Evolutionary conservation across 2,329 filamentous ascomycete genomes (phyloP), one percentile per base, ranked within the genome.

Genomic region (Fusarium compactum): DNA sequence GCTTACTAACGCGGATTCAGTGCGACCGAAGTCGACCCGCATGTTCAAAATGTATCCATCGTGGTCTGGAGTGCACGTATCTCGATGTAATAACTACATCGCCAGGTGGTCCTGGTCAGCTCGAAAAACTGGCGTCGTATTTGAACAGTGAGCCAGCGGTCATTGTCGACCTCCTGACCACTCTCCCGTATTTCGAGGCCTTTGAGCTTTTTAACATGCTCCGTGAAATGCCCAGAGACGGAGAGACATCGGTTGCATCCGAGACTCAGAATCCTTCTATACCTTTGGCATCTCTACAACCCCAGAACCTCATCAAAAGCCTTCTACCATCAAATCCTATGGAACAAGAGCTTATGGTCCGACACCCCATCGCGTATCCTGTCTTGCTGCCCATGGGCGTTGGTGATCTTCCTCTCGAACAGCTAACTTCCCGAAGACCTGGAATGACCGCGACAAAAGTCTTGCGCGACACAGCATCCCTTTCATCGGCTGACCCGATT

Each of bases 31-130:
- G 8, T 8, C 52, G 52, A 12, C 41, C 41, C 2, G 12, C 2
- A 0, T 55, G 52, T 15, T n/a, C 12, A 2, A 55, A 11, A 8
- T 55, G 52, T 11, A 9, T 16, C 5, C 12, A 16, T 6, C 16
- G 20, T 3, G 52, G 11, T 16, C 4, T 55, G 4, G 41, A 45
- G 6, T 55, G 52, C 12, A 5, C 12, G 0, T 55, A 55, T 45
- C 20, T 4, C 0, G 12, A 20, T 20, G 12, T 5, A 24, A 2
- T 16, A 2, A 1, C 5, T 2, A 16, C n/a, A 18, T 16, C 41
- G 2, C 4, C 41, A 16, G 6, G 6, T 2, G 6, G 16, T 27
- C 7, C 52, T 5, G 11, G 2, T 14, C 52, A 18, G 10, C 20
- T 55, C 3, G 22, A 34, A 6, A 45, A 2, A 3, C 18, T 55